phyloP scores from a whole-genome alignment of 495 filamentous ascomycete species.

The Penicillium ochrochloron region DNA sequence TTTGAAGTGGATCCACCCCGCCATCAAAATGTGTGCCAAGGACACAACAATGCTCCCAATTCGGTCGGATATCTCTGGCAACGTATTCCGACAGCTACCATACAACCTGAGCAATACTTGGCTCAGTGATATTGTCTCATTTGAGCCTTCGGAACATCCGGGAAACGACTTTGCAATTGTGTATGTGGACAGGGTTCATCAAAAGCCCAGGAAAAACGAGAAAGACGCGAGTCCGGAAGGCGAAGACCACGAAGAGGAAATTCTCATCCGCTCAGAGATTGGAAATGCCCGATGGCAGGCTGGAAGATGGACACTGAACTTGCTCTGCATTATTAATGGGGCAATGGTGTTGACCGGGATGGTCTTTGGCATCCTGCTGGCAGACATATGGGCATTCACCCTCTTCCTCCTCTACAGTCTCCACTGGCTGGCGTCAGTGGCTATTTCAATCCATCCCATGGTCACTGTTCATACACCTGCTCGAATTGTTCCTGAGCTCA shows the following conservation, averaged over 20 bases:
- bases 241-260: background rate
- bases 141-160: constrained; percentile 27
- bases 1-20: constrained; percentile 31
- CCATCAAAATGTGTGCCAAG: constrained; percentile 34
- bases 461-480: constrained; percentile 25
- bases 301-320: constrained; percentile 19
- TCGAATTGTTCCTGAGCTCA: constrained; percentile 17
- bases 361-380: constrained; percentile 28
- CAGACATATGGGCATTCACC: constrained; percentile 35
- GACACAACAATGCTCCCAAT: constrained; percentile 34
- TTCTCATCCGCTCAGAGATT: constrained; percentile 8
- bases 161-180: constrained; percentile 35
- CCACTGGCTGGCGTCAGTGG: constrained; percentile 31
- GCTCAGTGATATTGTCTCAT: constrained; percentile 32
- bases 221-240: background rate
- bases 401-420: constrained; percentile 33
- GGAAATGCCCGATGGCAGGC: constrained; percentile 21
- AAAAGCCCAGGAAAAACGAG: background rate
- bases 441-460: constrained; percentile 29
- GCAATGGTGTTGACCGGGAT: constrained; percentile 30
- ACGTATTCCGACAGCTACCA: constrained; percentile 35
- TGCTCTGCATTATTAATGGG: constrained; percentile 29
- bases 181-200: constrained; percentile 21
- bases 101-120: constrained; percentile 34
- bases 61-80: constrained; percentile 29